Conservation (phyloP, 2,329 filamentous ascomycete genomes). For the Diaporthe longicolla region DNA sequence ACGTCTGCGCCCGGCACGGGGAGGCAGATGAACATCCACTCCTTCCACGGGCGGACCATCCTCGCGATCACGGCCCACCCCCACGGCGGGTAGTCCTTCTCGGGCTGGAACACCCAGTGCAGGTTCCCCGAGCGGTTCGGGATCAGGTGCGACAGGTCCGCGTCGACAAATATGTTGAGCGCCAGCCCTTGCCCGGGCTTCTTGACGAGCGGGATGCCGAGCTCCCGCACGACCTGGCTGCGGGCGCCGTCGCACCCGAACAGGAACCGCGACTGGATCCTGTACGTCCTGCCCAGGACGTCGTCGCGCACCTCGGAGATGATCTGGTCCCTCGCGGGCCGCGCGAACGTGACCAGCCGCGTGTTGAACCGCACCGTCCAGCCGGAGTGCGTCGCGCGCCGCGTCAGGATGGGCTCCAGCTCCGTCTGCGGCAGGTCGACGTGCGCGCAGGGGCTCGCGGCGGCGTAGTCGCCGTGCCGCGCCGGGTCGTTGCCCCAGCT, state of each 20-base stretch:
- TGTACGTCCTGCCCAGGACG: slow-evolving; percentile 35
- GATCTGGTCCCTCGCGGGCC: slow-evolving; percentile 42
- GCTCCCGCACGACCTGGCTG: slow-evolving; percentile 55
- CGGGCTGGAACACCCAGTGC: slow-evolving; percentile 72
- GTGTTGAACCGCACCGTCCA: slow-evolving; percentile 61
- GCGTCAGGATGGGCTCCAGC: slow-evolving; percentile 62
- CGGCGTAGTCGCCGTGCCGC: slow-evolving; percentile 61
- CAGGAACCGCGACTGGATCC: slow-evolving; percentile 65
- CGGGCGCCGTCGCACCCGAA: slow-evolving; percentile 68
- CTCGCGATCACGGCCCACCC: slow-evolving; percentile 65
- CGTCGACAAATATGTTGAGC: slow-evolving; percentile 57
- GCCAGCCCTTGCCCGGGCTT: slow-evolving; percentile 55
- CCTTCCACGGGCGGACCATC: slow-evolving; percentile 75
- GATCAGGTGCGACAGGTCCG: slow-evolving; percentile 64
- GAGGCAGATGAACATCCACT: slow-evolving; percentile 73
- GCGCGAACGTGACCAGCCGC: slow-evolving; percentile 52
- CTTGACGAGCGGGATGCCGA: slow-evolving; percentile 53
- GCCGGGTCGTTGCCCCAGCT: slow-evolving; percentile 66
- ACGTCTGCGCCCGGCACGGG: slow-evolving; percentile 56
- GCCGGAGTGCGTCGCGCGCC: slow-evolving; percentile 55
- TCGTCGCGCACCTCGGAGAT: slow-evolving; percentile 40
- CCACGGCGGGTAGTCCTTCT: slow-evolving; percentile 64
- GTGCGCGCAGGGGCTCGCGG: slow-evolving; percentile 59
- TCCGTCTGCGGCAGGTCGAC: slow-evolving; percentile 63
- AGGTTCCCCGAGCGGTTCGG: slow-evolving; percentile 68